Base-by-base conservation (phyloP, 345 rosid species). In the Eucalyptus rudis region DNA sequence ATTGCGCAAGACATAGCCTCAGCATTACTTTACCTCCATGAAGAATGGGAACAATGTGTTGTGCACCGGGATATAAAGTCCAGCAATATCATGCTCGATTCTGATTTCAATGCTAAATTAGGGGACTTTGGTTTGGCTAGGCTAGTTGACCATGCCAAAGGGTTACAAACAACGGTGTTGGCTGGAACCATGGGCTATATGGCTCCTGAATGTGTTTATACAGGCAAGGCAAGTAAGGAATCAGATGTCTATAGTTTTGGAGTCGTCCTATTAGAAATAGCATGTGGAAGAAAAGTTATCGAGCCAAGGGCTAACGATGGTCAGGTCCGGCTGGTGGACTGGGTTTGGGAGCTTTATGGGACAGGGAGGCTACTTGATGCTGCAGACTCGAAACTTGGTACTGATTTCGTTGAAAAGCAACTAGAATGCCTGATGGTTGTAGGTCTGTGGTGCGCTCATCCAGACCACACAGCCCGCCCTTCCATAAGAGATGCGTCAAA, bases 251-350 rank as follows among this genome's bases (percentile, higher is more conserved):
- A 64, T 64, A 64, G 76, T 3, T 64, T 64, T n/a, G 36, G 76
- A n/a, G 19, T n/a, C 0, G 17, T 64, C 20, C 1, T 64, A 64
- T 15, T n/a, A 64, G 76, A n/a, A 64, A 64, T 64, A 64, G 20
- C 40, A 14, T 64, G 76, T 7, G 76, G 76, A n/a, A 64, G 76
- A 64, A n/a, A 64, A 64, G 76, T 64, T 4, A n/a, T 64, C 0
- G 20, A 64, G 20, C 76, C 76, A 64, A n/a, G 40, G 19, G 76
- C 76, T 14, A 4, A 64, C 1, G 20, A 64, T 14, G 76, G 11
- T 8, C 40, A n/a, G 17, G 76, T 64, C 0, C 9, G 40, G 76
- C 10, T 64, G 0, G 76, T 64, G 19, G 19, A 64, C 0, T n/a
- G 76, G 76, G 76, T 64, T 7, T 64, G 76, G 76, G 40, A 64